A percentile compares a stretch with the other conserved stretches of the same genome.
phyloP scores from a whole-genome alignment of 2,329 filamentous ascomycete species.

The Curvularia sp. region DNA sequence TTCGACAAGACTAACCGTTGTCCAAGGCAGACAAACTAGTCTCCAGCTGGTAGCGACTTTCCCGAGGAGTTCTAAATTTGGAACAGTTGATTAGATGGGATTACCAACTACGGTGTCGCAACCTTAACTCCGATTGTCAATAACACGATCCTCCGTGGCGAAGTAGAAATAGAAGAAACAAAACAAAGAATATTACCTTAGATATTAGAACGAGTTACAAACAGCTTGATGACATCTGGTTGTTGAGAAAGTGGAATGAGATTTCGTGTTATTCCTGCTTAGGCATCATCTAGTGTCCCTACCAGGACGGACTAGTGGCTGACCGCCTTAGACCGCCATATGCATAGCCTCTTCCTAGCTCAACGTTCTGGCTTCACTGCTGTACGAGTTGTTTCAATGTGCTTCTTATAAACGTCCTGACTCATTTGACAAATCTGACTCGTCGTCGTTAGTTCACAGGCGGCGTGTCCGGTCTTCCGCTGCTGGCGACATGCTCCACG shows the following conservation, averaged over 20 bases:
- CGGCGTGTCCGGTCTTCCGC: slow-evolving; percentile 13
- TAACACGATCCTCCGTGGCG: background rate
- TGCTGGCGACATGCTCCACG: background rate
- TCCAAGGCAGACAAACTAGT: background rate
- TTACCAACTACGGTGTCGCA: background rate
- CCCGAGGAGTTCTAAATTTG: background rate
- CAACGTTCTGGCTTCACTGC: slow-evolving; percentile 9
- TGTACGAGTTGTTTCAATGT: background rate
- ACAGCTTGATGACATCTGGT: background rate
- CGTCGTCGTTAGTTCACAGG: slow-evolving; percentile 3
- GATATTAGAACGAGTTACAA: background rate
- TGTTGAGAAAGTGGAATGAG: slow-evolving; percentile 25
- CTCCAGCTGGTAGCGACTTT: background rate
- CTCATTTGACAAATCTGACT: slow-evolving; percentile 14
- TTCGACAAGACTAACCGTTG: background rate
- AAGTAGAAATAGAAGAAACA: background rate
- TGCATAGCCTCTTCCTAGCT: slow-evolving; percentile 14
- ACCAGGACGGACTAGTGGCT: slow-evolving; percentile 9
- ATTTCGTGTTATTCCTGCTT: slow-evolving; percentile 21
- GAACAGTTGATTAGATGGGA: background rate
- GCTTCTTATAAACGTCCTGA: background rate
- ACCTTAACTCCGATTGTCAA: background rate
- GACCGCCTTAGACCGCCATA: slow-evolving; percentile 7
- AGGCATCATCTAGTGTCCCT: slow-evolving; percentile 17
- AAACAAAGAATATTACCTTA: background rate